Base-by-base conservation (phyloP, 768 basidiomycete species). In the Phallus indusiatus region DNA sequence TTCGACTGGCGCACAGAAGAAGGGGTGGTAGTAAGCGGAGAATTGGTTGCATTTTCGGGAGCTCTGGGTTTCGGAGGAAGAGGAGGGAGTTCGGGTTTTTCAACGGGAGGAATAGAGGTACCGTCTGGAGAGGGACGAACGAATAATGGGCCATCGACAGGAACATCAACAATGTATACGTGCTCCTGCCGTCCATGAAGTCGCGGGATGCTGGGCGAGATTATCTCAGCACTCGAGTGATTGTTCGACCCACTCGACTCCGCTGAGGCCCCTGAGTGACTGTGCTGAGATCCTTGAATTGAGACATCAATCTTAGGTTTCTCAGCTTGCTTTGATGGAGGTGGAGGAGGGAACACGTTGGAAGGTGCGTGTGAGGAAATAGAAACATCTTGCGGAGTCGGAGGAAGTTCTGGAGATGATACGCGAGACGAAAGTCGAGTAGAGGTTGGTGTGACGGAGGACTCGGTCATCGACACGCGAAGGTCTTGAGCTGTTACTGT, bases 51-150 rank as follows among this genome's bases (percentile, higher is more conserved):
- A 33, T 12, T 14, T 24, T 56, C 54, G 21, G n/a, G 18, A 33
- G 18, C 4, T 33, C n/a, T 35, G 16, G 49, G 35, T 51, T 51
- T 53, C 1, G 50, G 49, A 36, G 57, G 57, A 37, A 54, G 48
- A 28, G 54, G 36, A 18, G 59, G 53, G 24, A 60, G 53, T 6
- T 33, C 51, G 54, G 59, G 59, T 46, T 60, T 54, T 52, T 60
- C 59, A 18, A 60, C 59, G 34, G 59, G 59, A 28, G 59, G 54
- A 11, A 35, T 36, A 22, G 53, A 54, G n/a, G 53, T 52, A 12
- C 54, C 52, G 5, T 36, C 54, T 6, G 53, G 54, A 34, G 54
- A 37, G n/a, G 53, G 34, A 24, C 54, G 53, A 36, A 47, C 35
- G 33, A 60, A 55, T 18, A 54, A 33, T 6, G n/a, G 28, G 2